Conservation (phyloP, 2,329 filamentous ascomycete species). For the Xylaria polymorpha region DNA sequence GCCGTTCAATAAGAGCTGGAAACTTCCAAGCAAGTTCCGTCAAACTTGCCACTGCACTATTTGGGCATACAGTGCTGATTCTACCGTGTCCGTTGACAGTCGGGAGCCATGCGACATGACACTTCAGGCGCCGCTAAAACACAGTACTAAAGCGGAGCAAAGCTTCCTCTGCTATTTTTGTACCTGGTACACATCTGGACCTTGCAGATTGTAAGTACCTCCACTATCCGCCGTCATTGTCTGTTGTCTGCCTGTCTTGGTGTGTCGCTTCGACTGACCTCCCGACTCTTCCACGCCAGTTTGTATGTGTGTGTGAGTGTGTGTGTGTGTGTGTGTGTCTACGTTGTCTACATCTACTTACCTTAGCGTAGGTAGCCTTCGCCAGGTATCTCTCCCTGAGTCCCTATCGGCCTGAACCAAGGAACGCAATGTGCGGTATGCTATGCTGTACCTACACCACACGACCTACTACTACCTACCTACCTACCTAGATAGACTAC, state of each 20-base stretch:
- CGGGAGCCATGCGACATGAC: not conserved
- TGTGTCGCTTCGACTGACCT: constrained; percentile 1
- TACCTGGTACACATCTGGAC: constrained; percentile 19
- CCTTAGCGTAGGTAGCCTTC: not conserved
- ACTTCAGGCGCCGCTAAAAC: constrained; percentile 20
- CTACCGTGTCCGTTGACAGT: not conserved
- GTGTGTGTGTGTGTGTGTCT: no score
- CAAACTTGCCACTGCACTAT: not conserved
- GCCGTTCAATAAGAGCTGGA: not conserved
- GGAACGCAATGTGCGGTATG: constrained; percentile 30
- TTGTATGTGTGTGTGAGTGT: no score
- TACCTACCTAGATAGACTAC: constrained; percentile 14
- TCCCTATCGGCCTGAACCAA: constrained; percentile 25
- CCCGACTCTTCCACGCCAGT: constrained; percentile 19
- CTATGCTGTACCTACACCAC: constrained; percentile 4
- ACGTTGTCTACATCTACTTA: no score
- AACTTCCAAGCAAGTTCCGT: not conserved
- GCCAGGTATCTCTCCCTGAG: constrained; percentile 14
- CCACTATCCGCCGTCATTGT: constrained; percentile 2
- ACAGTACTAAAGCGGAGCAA: constrained; percentile 17
- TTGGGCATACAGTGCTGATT: not conserved
- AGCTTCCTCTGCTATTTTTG: constrained; percentile 20
- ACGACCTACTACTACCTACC: constrained; percentile 11
- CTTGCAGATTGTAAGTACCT: constrained; percentile 12
- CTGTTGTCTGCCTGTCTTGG: constrained; percentile 1